Evolutionary conservation across 495 filamentous ascomycete species (phyloP).

Genomic region (Penicillium paxilli): DNA sequence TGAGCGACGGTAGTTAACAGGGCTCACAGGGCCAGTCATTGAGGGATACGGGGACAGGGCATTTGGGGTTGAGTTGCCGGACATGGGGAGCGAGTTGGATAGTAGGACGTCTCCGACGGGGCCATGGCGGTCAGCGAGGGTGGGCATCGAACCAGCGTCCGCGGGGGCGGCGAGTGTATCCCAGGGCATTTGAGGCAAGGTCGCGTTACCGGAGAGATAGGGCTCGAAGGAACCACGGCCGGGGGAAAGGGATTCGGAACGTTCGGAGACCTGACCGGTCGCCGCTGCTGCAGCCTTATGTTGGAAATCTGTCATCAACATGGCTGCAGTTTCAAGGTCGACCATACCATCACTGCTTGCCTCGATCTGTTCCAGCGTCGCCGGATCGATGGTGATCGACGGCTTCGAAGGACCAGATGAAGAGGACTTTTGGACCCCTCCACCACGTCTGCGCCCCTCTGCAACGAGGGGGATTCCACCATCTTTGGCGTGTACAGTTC

Average conservation of each 20-base stretch:
- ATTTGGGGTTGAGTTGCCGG: constrained; percentile 74
- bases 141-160: constrained; percentile 62
- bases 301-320: constrained; percentile 98
- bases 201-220: constrained; percentile 74
- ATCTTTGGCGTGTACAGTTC: constrained; percentile 98
- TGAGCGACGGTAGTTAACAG: constrained; percentile 66
- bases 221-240: constrained; percentile 64
- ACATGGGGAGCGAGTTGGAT: constrained; percentile 66
- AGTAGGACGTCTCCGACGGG: constrained; percentile 61
- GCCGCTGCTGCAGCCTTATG: constrained; percentile 91
- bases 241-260: constrained; percentile 71
- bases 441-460: constrained; percentile 86
- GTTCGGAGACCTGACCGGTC: constrained; percentile 69
- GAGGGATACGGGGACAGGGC: constrained; percentile 76
- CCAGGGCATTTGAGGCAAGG: constrained; percentile 87
- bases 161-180: constrained; percentile 73
- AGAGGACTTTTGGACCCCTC: constrained; percentile 59
- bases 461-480: constrained; percentile 93
- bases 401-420: constrained; percentile 75
- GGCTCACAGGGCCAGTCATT: constrained; percentile 71
- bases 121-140: constrained; percentile 65
- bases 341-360: constrained; percentile 92
- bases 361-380: constrained; percentile 91
- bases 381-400: constrained; percentile 79
- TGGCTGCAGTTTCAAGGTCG: constrained; percentile 96